Conservation (phyloP, 192 early-diverging fungal genomes). For the Coemansia sp. region DNA sequence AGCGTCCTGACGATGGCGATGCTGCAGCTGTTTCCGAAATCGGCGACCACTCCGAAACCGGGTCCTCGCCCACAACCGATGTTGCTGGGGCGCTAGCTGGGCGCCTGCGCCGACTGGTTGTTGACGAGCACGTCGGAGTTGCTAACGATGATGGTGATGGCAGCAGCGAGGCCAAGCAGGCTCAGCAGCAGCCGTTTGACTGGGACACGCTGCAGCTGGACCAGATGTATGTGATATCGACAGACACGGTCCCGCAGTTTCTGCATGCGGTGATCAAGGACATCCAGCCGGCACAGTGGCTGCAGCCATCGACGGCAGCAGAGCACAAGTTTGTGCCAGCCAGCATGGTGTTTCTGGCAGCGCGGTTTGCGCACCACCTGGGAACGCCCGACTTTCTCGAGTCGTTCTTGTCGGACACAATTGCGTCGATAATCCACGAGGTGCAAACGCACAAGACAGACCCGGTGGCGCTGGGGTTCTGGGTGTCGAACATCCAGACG, state of each 20-base stretch:
- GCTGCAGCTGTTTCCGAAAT: conserved; percentile 3
- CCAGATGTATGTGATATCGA: conserved; percentile 96
- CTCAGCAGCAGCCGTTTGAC: conserved; percentile 54
- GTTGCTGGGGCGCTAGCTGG: conserved; percentile 5
- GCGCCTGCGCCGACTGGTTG: conserved; percentile 22
- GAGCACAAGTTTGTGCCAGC: conserved; percentile 71
- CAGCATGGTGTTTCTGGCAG: conserved; percentile 83
- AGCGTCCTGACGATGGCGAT: conserved; percentile 17
- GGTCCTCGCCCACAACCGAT: neutral
- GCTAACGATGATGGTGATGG: conserved; percentile 48
- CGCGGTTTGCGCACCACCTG: conserved; percentile 85
- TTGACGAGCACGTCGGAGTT: conserved; percentile 11
- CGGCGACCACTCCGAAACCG: no score
- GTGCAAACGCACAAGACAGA: conserved; percentile 54
- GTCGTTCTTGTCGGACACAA: conserved; percentile 59
- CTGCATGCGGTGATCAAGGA: conserved; percentile 68
- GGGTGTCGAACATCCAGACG: conserved; percentile 82
- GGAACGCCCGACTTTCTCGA: conserved; percentile 70
- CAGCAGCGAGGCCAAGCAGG: conserved; percentile 33
- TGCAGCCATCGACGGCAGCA: conserved; percentile 16
- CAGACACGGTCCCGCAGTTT: conserved; percentile 66
- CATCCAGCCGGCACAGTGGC: conserved; percentile 61
- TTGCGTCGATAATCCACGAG: conserved; percentile 58
- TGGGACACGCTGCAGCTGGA: conserved; percentile 81
- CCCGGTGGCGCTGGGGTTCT: conserved; percentile 67